A percentile compares a stretch with the other conserved stretches of the same genome.
These are phyloP conservation scores for Gaeumannomyces sp. DNA, from an alignment of 2,329 filamentous ascomycete species.

Conservation along the genomic window DNA sequence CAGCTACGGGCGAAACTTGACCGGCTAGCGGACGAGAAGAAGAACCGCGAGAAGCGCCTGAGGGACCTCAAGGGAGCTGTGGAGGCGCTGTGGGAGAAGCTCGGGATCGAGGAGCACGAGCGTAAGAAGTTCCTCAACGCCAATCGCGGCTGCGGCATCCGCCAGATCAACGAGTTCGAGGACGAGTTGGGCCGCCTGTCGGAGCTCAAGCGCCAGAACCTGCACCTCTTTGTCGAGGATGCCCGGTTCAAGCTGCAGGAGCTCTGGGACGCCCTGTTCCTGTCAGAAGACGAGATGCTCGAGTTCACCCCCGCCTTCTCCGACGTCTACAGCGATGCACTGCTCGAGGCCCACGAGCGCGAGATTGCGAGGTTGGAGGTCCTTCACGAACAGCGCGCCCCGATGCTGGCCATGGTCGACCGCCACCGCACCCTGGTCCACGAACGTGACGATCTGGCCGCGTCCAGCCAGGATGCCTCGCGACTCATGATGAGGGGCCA, in stretches of 20 bases:
- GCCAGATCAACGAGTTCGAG: slow-evolving; percentile 93
- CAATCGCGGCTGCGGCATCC: slow-evolving; percentile 84
- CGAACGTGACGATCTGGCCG: slow-evolving; percentile 80
- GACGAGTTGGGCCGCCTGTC: slow-evolving; percentile 82
- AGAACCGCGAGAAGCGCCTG: slow-evolving; percentile 67
- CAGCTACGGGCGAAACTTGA: slow-evolving; percentile 70
- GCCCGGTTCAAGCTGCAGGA: slow-evolving; percentile 85
- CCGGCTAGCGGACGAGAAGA: slow-evolving; percentile 83
- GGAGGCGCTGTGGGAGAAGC: slow-evolving; percentile 82
- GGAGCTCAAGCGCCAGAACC: slow-evolving; percentile 89
- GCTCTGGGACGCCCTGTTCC: slow-evolving; percentile 89
- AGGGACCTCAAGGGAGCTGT: slow-evolving; percentile 71
- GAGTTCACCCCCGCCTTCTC: slow-evolving; percentile 96
- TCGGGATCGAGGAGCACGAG: slow-evolving; percentile 76
- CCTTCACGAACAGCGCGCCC: slow-evolving; percentile 79
- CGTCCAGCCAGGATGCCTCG: slow-evolving; percentile 91
- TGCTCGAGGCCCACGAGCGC: slow-evolving; percentile 89
- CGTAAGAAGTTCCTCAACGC: slow-evolving; percentile 77
- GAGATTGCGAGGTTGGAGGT: slow-evolving; percentile 79
- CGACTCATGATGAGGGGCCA: slow-evolving; percentile 85
- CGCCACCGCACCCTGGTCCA: slow-evolving; percentile 74
- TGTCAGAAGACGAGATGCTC: slow-evolving; percentile 97
- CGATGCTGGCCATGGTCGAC: slow-evolving; percentile 76
- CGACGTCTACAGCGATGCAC: slow-evolving; percentile 92
- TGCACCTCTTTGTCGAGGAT: slow-evolving; percentile 95